These are phyloP conservation scores for Purpureocillium lavendulum DNA, from an alignment of 2,329 filamentous ascomycete species.

Conservation along the genomic window DNA sequence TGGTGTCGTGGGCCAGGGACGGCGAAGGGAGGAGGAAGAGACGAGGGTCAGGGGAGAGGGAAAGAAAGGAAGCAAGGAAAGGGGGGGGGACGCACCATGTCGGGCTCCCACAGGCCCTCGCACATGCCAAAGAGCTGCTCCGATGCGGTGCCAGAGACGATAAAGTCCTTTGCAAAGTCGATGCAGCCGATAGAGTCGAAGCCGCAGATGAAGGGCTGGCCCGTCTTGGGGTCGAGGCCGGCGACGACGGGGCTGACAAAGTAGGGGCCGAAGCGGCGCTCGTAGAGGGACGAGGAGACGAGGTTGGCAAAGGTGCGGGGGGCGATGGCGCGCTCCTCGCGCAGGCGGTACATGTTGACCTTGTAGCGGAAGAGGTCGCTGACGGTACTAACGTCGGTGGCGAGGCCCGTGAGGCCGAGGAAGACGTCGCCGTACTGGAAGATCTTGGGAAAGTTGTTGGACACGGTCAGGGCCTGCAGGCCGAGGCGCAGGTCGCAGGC, in stretches of 20 bases:
- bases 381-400: slow-evolving; percentile 91
- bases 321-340: slow-evolving; percentile 93
- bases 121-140: slow-evolving; percentile 99
- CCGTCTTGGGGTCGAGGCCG: slow-evolving; percentile 87
- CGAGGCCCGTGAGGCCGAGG: slow-evolving; percentile 90
- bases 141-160: slow-evolving; percentile 90
- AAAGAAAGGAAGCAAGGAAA: neutral
- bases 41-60: no score
- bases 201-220: slow-evolving; percentile 95
- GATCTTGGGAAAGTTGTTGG: slow-evolving; percentile 99
- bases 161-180: slow-evolving; percentile 99
- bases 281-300: slow-evolving; percentile 84
- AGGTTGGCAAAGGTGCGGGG: slow-evolving; percentile 95
- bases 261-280: slow-evolving; percentile 91
- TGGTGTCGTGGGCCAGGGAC: no score
- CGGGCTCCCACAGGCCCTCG: slow-evolving; percentile 94
- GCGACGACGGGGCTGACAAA: slow-evolving; percentile 94
- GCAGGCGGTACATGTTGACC: slow-evolving; percentile 98
- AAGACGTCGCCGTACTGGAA: slow-evolving; percentile 96
- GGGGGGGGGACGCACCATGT: slow-evolving; percentile 61
- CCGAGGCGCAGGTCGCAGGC: slow-evolving; percentile 97
- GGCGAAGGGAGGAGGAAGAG: no score
- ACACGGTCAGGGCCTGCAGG: slow-evolving; percentile 91
- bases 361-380: slow-evolving; percentile 98
- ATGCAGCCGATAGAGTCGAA: slow-evolving; percentile 99